These are phyloP conservation scores for Iberis pinnata DNA, from an alignment of 345 rosid species.

Conservation along the genomic window DNA sequence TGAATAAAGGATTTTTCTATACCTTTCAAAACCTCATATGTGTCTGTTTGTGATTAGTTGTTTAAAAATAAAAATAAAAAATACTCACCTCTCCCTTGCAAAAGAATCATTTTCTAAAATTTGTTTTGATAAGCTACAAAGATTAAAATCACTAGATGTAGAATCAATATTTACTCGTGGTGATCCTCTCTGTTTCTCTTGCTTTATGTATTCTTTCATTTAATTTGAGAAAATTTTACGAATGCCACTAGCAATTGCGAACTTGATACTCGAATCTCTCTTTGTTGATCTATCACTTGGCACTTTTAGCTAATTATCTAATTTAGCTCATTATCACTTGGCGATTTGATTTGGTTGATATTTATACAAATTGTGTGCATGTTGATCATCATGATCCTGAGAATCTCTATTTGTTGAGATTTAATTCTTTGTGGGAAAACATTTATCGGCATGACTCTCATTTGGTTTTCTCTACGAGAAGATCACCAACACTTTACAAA, in stretches of 20 bases:
- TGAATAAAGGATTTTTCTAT: too few species aligned
- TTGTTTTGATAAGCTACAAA: too few species aligned
- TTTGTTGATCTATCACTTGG: too few species aligned
- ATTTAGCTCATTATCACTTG: not conserved
- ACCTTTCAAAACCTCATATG: too few species aligned
- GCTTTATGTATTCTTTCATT: too few species aligned
- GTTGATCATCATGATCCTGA: conserved; percentile 94
- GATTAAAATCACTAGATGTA: not conserved
- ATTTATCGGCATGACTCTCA: conserved; percentile 75
- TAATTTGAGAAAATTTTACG: not conserved
- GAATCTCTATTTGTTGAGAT: conserved; percentile 68
- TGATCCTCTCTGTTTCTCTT: too few species aligned
- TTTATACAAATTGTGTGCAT: conserved; percentile 27
- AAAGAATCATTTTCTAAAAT: too few species aligned
- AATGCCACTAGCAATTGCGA: not conserved
- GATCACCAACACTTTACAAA: conserved; percentile 79
- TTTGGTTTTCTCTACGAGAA: conserved; percentile 89
- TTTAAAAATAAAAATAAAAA: too few species aligned
- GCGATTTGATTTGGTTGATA: not conserved
- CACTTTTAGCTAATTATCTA: too few species aligned
- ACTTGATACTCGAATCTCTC: conserved; percentile 16
- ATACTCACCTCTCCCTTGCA: too few species aligned
- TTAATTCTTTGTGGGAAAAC: conserved; percentile 85
- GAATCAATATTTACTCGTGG: not conserved
- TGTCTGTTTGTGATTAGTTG: too few species aligned